Base-by-base conservation (phyloP, 73 alveolate genomes). In the Stentor coeruleus region DNA sequence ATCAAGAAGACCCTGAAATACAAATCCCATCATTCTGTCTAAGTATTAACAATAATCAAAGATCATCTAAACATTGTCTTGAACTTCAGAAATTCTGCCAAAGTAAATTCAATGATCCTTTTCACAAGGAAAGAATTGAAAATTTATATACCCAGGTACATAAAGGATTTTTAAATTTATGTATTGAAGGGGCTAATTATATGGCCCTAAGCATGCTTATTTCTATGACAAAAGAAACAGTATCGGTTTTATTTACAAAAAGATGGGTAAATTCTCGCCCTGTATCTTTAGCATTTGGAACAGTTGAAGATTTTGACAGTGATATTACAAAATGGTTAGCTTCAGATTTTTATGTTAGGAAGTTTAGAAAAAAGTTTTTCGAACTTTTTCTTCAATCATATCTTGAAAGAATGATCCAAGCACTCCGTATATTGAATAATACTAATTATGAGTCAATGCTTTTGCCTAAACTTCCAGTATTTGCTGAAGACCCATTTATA, bases 1-100 rank as follows among this genome's bases (percentile, higher is more conserved):
- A 20, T 2, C 79, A 28, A 0, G 36, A 20, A 1, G 79, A 66
- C 41, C 79, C 79, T 26, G 79, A 66, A 2, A 20, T 66, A 26
- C 79, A 66, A 66, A 31, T 66, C 79, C 40, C 79, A 28, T 66
- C 79, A 2, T 66, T 66, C 1, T 66, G 79, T 33, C 37, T 66
- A 26, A 33, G 39, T 2, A 66, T 66, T 28, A 66, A 66, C 41
- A 66, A 66, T 40, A 66, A 66, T 33, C 79, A 66, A 31, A 0
- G 79, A 26, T 37, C 79, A 20, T 20, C 39, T 1, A 66, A 66
- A 2, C 79, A 66, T 33, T 20, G 40, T 11, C 26, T 26, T 20
- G 79, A 66, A 14, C 37, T 66, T 20, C n/a, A 20, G 39, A 66
- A 66, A 66, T 66, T 31, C 33, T 66, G 79, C 79, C n/a, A 66